phyloP scores from a whole-genome alignment of 106 monocot genomes.

The Acorus gramineus region DNA sequence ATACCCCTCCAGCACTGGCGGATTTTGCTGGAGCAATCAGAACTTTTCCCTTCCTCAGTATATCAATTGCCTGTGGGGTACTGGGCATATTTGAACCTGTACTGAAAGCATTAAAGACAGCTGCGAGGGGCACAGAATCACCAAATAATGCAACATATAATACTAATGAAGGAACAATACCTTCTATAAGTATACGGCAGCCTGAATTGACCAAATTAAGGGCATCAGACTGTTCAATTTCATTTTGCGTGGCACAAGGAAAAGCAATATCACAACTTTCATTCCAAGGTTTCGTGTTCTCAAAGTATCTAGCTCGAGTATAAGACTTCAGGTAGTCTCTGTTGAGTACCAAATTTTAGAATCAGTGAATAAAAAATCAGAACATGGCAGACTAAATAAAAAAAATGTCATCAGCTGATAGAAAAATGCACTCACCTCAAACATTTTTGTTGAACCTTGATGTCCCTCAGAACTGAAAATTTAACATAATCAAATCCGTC shows the following conservation, averaged over 20 bases:
- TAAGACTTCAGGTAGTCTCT: slow-evolving; percentile 94
- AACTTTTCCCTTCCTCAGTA: slow-evolving; percentile 79
- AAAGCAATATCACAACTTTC: slow-evolving; percentile 90
- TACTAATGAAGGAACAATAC: slow-evolving; percentile 12
- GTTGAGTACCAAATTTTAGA: slow-evolving; percentile 8
- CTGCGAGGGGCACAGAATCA: background rate
- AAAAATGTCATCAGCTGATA: background rate
- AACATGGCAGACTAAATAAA: background rate
- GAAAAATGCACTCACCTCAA: slow-evolving; percentile 45
- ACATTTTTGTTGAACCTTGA: slow-evolving; percentile 90
- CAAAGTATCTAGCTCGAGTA: slow-evolving; percentile 76
- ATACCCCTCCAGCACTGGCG: slow-evolving; percentile 96
- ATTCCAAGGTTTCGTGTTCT: slow-evolving; percentile 89
- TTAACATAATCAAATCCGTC: slow-evolving; percentile 96
- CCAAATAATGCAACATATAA: background rate
- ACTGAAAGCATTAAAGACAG: background rate
- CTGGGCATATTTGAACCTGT: slow-evolving; percentile 97
- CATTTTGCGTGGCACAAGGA: slow-evolving; percentile 93
- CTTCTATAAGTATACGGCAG: slow-evolving; percentile 85
- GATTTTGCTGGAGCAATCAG: slow-evolving; percentile 88
- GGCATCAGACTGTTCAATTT: slow-evolving; percentile 90
- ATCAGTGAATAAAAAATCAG: slow-evolving; percentile 1
- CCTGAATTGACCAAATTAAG: slow-evolving; percentile 72
- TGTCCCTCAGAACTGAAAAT: slow-evolving; percentile 77
- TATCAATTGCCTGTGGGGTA: slow-evolving; percentile 87